These are phyloP conservation scores for Dryadomyces sulphureus DNA, from an alignment of 2,329 filamentous ascomycete genomes.

Conservation along the genomic window DNA sequence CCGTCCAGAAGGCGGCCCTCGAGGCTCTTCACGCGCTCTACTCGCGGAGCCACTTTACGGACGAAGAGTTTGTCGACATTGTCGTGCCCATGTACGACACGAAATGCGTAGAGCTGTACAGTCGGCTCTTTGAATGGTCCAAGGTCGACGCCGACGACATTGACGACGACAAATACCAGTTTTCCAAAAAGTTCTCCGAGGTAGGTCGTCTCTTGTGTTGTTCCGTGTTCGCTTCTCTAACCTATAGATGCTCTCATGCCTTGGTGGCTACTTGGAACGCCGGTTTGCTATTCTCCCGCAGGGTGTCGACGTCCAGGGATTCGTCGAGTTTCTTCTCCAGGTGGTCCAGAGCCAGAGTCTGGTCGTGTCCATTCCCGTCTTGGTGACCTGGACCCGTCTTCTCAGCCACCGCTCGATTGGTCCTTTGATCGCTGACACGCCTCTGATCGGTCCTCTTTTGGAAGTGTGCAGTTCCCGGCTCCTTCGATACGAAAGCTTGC, in stretches of 20 bases:
- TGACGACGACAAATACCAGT: conserved; percentile 80
- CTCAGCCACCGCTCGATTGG: conserved; percentile 58
- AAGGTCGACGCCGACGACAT: conserved; percentile 65
- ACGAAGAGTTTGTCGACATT: conserved; percentile 64
- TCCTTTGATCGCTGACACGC: conserved; percentile 42
- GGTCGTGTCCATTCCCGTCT: conserved; percentile 80
- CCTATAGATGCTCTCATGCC: conserved; percentile 64
- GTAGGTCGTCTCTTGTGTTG: conserved; percentile 26
- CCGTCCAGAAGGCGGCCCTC: conserved; percentile 65
- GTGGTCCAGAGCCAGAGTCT: conserved; percentile 78
- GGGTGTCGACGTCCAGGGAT: conserved; percentile 51
- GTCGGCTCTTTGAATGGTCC: conserved; percentile 66
- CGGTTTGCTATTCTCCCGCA: conserved; percentile 53
- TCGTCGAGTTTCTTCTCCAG: conserved; percentile 64
- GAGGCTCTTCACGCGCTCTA: conserved; percentile 78
- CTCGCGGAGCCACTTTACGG: conserved; percentile 55
- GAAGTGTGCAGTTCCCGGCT: conserved; percentile 73
- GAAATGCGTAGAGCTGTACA: conserved; percentile 57
- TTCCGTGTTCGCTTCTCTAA: too few relatives aligned
- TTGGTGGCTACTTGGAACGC: conserved; percentile 72
- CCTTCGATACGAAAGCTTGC: conserved; percentile 74
- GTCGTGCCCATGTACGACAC: conserved; percentile 65
- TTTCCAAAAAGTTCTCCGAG: conserved; percentile 90
- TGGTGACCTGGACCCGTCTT: conserved; percentile 80
- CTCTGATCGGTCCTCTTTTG: conserved; percentile 60